phyloP scores from a whole-genome alignment of 139 green algal genomes.

The Volvox reticuliferus region DNA sequence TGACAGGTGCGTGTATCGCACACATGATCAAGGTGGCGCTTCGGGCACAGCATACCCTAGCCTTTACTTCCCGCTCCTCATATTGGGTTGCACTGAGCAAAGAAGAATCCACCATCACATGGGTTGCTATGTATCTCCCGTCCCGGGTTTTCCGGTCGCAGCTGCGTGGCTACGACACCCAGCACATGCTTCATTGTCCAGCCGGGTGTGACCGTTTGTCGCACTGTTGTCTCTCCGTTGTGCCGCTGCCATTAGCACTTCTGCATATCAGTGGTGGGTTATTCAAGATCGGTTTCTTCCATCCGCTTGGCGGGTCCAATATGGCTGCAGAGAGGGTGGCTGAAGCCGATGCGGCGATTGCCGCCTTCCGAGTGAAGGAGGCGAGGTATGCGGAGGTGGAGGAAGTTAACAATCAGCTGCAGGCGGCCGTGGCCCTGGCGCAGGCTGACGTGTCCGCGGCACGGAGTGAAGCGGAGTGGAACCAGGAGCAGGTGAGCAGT shows the following conservation, averaged over 20 bases:
- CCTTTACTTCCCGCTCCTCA: too few species aligned
- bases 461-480: not conserved
- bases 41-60: too few species aligned
- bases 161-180: too few species aligned
- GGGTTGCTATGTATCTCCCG: too few species aligned
- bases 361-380: slow-evolving; percentile 3
- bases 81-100: too few species aligned
- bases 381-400: not conserved
- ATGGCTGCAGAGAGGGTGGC: slow-evolving; percentile 36
- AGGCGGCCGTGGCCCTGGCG: not conserved
- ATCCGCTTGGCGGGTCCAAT: not conserved
- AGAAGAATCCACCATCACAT: too few species aligned
- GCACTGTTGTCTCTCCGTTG: too few species aligned
- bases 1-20: slow-evolving; percentile 42
- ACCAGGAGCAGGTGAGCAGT: slow-evolving; percentile 23
- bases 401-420: not conserved
- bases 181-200: too few species aligned
- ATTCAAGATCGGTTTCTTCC: not conserved
- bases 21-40: too few species aligned
- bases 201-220: too few species aligned
- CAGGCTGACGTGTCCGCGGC: not conserved
- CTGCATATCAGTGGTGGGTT: too few species aligned
- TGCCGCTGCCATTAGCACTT: not conserved
- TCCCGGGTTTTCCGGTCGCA: too few species aligned
- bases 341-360: slow-evolving; percentile 42